A percentile compares a stretch with the other conserved stretches of the same genome.
Conservation (phyloP, 2,329 filamentous ascomycete species). For the Ciborinia camelliae region DNA sequence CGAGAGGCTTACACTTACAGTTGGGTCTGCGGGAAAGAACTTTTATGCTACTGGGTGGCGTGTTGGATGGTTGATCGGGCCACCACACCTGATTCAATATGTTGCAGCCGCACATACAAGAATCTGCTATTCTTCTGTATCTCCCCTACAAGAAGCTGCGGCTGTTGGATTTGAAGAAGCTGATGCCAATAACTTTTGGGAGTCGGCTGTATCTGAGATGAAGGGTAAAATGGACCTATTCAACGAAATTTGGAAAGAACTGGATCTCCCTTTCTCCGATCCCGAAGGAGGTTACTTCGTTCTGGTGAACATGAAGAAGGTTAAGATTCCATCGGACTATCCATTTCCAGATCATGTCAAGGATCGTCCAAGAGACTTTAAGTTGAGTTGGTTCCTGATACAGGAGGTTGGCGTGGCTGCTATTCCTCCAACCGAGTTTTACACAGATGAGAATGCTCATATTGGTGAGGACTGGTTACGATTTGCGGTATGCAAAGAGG, state of each 20-base stretch:
- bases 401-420: conserved; percentile 93
- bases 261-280: conserved; percentile 61
- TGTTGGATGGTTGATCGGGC: conserved; percentile 90
- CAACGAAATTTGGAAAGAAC: conserved; percentile 75
- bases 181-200: conserved; percentile 82
- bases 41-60: conserved; percentile 98
- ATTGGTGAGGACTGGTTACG: conserved; percentile 90
- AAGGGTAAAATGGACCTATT: conserved; percentile 83
- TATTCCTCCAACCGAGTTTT: conserved; percentile 96
- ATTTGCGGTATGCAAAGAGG: conserved; percentile 95
- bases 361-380: conserved; percentile 83
- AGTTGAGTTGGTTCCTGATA: conserved; percentile 94
- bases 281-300: conserved; percentile 98
- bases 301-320: conserved; percentile 86
- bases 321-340: conserved; percentile 79
- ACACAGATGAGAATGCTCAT: conserved; percentile 77
- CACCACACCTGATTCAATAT: conserved; percentile 82
- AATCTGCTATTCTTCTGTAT: conserved; percentile 94
- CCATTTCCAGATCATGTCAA: conserved; percentile 87
- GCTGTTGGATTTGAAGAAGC: conserved; percentile 94
- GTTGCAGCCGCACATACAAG: conserved; percentile 90
- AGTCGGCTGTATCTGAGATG: conserved; percentile 79
- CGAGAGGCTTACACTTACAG: conserved; percentile 82
- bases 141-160: conserved; percentile 88
- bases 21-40: conserved; percentile 95